Evolutionary conservation across 208 protist species (phyloP), one percentile per base, ranked within the genome.

Genomic region (Trypanosoma rangeli): DNA sequence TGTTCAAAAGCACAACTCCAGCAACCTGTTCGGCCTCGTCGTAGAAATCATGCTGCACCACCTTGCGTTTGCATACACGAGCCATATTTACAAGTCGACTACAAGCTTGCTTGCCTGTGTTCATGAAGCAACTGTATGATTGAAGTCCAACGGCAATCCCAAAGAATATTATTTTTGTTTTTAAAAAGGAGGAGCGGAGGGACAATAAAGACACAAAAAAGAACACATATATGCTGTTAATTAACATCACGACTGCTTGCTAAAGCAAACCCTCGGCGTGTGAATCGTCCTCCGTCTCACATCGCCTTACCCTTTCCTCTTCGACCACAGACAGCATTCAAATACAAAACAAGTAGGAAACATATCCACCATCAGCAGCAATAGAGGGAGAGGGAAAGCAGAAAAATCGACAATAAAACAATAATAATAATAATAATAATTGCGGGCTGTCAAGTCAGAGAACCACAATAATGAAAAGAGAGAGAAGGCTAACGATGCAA

Each of bases 1-100:
- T 90, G 73, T 94, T 94, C 28, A 94, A 62, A 31, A 94, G 64
- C 35, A 94, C 52, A 22, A 90, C 88, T 0, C 69, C 83, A 37
- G 74, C 76, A 49, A 91, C 78, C 0, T 68, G 65, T 18, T 70
- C 68, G 58, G 73, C 73, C 13, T 68, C 52, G 4, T 60, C 72
- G 53, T 68, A 68, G 26, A 75, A 75, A 33, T 75, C 70, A 44
- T 75, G 70, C 33, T 75, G 55, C 35, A 75, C 70, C 13, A 75
- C 63, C 33, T 69, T 78, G 13, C 73, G 46, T 3, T 8, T 33
- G 8, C 52, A 9, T 29, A 37, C 48, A 29, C 22, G 39, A 54
- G 37, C 15, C n/a, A 35, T 28, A 12, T 15, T 15, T 3, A 26
- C 12, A 54, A 63, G 48, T 28, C 5, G 15, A 68, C 33, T 33